phyloP scores from a whole-genome alignment of 2,329 filamentous ascomycete genomes.

The Calonectria crousiana region DNA sequence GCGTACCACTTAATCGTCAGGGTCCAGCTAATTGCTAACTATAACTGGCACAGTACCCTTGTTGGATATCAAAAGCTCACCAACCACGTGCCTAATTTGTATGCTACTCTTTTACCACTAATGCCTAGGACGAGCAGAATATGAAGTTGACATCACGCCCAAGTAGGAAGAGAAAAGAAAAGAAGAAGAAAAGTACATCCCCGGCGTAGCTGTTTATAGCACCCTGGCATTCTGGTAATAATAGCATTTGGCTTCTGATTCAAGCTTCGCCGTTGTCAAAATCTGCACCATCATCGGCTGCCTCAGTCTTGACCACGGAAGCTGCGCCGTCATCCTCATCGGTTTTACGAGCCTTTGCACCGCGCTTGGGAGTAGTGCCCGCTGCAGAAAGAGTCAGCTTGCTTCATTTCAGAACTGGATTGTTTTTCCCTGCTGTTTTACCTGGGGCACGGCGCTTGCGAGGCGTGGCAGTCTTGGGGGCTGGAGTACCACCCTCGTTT shows the following conservation, averaged over 20 bases:
- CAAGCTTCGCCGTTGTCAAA: neutral
- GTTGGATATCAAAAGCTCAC: no score
- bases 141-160: neutral
- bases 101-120: neutral
- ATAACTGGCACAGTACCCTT: neutral
- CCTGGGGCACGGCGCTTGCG: constrained; percentile 35
- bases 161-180: neutral
- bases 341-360: constrained; percentile 33
- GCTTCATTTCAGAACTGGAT: neutral
- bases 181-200: neutral
- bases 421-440: constrained; percentile 7
- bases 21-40: neutral
- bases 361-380: constrained; percentile 28
- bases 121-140: neutral
- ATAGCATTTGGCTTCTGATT: neutral
- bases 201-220: neutral
- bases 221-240: neutral
- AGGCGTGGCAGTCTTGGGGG: constrained; percentile 28
- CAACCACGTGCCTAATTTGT: neutral
- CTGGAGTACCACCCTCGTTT: constrained; percentile 7
- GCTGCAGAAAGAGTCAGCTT: constrained; percentile 13
- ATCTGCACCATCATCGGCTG: neutral
- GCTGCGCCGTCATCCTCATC: constrained; percentile 26
- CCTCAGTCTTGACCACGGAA: constrained; percentile 30
- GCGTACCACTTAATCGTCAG: neutral